A percentile compares a stretch with the other conserved stretches of the same genome.
Evolutionary conservation across 2,329 filamentous ascomycete species (phyloP).

Genomic region (Stagonosporopsis tanaceti): DNA sequence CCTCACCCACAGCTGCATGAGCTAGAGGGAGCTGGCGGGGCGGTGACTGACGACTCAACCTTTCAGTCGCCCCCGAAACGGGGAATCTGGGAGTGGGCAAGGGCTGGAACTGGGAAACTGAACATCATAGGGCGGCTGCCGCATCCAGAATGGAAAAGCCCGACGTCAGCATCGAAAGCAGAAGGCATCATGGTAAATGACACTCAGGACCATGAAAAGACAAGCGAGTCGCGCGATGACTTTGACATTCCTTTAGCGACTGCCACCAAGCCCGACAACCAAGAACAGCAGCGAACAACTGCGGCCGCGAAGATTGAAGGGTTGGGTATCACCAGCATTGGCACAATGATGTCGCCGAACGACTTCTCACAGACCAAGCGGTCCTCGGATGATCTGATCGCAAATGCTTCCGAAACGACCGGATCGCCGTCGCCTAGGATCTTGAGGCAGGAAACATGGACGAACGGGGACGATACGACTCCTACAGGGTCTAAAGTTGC

Average conservation of each 20-base stretch:
- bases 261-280: conserved; percentile 30
- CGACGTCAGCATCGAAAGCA: conserved; percentile 25
- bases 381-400: conserved; percentile 46
- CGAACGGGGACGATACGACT: conserved; percentile 23
- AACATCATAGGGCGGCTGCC: conserved; percentile 42
- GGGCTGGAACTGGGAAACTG: conserved; percentile 37
- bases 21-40: conserved; percentile 10
- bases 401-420: conserved; percentile 31
- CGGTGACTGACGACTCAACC: conserved; percentile 3
- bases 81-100: conserved; percentile 48
- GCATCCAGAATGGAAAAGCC: conserved; percentile 39
- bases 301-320: conserved; percentile 35
- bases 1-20: conserved; percentile 36
- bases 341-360: conserved; percentile 25
- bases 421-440: conserved; percentile 36
- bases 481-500: conserved; percentile 25
- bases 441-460: conserved; percentile 23
- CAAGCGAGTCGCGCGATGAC: conserved; percentile 35
- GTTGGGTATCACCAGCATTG: conserved; percentile 30
- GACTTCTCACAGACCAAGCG: conserved; percentile 45
- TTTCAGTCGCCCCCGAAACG: conserved; percentile 34
- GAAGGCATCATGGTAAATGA: conserved; percentile 18
- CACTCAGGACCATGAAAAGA: conserved; percentile 19
- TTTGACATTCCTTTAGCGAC: conserved; percentile 43
- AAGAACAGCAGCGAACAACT: conserved; percentile 16